These are phyloP conservation scores for Exophiala oligosperma DNA, from an alignment of 2,329 filamentous ascomycete genomes.

Conservation along the genomic window DNA sequence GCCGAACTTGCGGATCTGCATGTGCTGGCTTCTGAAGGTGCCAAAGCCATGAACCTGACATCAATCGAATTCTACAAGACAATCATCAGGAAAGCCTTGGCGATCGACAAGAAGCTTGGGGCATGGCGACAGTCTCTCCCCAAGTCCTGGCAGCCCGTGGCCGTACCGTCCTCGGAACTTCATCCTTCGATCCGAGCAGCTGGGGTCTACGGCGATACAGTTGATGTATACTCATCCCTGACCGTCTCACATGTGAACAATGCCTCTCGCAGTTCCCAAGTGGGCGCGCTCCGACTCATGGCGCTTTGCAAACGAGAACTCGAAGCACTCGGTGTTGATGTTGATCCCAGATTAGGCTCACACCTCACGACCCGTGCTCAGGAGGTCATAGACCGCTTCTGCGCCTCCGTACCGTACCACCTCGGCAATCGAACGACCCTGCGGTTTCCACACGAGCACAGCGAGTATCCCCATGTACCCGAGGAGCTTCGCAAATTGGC, in stretches of 20 bases:
- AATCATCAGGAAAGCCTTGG: conserved; percentile 7
- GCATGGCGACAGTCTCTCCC: conserved; percentile 16
- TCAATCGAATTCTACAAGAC: conserved; percentile 13
- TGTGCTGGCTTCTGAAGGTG: conserved; percentile 3
- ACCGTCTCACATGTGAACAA: conserved; percentile 21
- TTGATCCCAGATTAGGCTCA: conserved; percentile 4
- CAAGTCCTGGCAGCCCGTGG: conserved; percentile 19
- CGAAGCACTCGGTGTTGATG: conserved; percentile 9
- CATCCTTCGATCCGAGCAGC: conserved; percentile 23
- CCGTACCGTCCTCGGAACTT: conserved; percentile 13
- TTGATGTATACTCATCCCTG: conserved; percentile 25
- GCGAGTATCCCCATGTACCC: conserved; percentile 21
- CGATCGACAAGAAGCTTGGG: conserved; percentile 14
- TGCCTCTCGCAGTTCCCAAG: conserved; percentile 13
- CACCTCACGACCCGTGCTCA: conserved; percentile 20
- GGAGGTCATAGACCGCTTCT: conserved; percentile 27
- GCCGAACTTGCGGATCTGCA: conserved; percentile 16
- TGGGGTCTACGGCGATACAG: conserved; percentile 19
- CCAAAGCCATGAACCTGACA: conserved; percentile 2
- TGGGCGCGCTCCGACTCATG: conserved; percentile 17
- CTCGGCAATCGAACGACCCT: conserved; percentile 28
- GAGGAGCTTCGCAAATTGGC: conserved; percentile 15
- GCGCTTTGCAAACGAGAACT: conserved; percentile 6
- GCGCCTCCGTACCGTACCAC: conserved; percentile 30
- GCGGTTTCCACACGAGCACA: conserved; percentile 15